Evolutionary conservation across 2,329 filamentous ascomycete species (phyloP).

Genomic region (Gaeumannomyces sp.): DNA sequence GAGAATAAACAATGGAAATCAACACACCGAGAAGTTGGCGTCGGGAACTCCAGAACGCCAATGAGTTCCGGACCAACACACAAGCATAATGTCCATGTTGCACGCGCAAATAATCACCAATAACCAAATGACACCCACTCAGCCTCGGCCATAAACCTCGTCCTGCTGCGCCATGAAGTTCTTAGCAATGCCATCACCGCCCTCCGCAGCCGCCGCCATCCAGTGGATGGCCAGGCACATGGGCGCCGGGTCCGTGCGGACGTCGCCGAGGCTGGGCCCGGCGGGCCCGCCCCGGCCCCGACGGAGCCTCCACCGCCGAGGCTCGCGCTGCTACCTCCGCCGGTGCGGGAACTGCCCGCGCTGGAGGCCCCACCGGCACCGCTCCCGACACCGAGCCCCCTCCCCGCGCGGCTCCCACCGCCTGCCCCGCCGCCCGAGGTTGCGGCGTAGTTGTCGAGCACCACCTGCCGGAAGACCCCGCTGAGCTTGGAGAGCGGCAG

Average conservation of each 20-base stretch:
- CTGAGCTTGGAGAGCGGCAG: slow-evolving; percentile 76
- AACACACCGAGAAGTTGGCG: background rate
- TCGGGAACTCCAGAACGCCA: background rate
- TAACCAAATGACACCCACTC: background rate
- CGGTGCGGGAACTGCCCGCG: background rate
- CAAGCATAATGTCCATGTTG: background rate
- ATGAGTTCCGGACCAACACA: background rate
- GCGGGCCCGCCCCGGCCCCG: slow-evolving; percentile 18
- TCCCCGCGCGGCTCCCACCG: slow-evolving; percentile 17
- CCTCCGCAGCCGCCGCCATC: slow-evolving; percentile 85
- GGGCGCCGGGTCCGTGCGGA: slow-evolving; percentile 68
- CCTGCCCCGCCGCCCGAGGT: slow-evolving; percentile 23
- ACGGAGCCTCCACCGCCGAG: slow-evolving; percentile 18
- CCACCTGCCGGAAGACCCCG: slow-evolving; percentile 84
- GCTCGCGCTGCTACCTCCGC: background rate
- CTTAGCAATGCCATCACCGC: slow-evolving; percentile 80
- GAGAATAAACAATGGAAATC: background rate
- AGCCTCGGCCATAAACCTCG: background rate
- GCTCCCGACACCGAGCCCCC: slow-evolving; percentile 14
- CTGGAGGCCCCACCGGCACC: background rate
- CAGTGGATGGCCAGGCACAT: slow-evolving; percentile 96
- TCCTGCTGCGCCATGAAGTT: slow-evolving; percentile 67
- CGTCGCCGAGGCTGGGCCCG: slow-evolving; percentile 20
- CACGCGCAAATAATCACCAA: background rate
- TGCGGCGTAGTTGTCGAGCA: slow-evolving; percentile 61